These are phyloP conservation scores for Russula abietina DNA, from an alignment of 768 basidiomycete genomes.

Conservation along the genomic window DNA sequence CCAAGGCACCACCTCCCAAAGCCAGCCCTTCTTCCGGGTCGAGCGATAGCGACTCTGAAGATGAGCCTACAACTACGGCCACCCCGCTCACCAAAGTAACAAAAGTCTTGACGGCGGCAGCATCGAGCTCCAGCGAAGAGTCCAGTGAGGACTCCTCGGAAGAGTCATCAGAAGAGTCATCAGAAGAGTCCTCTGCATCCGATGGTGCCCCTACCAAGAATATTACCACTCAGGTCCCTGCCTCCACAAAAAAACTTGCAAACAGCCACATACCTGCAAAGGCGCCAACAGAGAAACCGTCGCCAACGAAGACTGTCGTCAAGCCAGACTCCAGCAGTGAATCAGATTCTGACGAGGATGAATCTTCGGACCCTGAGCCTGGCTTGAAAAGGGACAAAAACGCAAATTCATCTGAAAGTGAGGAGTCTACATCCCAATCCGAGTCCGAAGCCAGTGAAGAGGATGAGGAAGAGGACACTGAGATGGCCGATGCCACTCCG, in stretches of 20 bases:
- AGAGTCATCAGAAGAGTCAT: not conserved
- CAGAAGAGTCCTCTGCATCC: not conserved
- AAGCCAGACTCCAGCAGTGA: too few relatives aligned
- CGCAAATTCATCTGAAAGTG: conserved; percentile 27
- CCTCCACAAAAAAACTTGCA: conserved; percentile 4
- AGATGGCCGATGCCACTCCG: conserved; percentile 46
- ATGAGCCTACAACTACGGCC: too few relatives aligned
- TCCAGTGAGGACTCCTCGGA: too few relatives aligned
- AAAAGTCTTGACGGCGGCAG: conserved; percentile 5
- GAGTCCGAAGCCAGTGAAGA: conserved; percentile 31
- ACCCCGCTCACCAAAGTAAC: too few relatives aligned
- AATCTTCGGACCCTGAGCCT: conserved; percentile 31
- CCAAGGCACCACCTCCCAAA: conserved; percentile 30
- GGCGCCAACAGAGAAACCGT: too few relatives aligned
- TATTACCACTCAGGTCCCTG: not conserved
- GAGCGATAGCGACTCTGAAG: conserved; percentile 20
- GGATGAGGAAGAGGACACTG: conserved; percentile 53
- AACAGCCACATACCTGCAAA: conserved; percentile 1
- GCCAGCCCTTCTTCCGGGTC: conserved; percentile 25
- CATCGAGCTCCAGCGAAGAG: conserved; percentile 22
- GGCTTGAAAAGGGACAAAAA: conserved; percentile 28
- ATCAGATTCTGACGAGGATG: conserved; percentile 25
- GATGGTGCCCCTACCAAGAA: conserved; percentile 14
- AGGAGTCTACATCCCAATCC: conserved; percentile 24
- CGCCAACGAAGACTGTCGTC: too few relatives aligned